Evolutionary conservation across 2,329 filamentous ascomycete species (phyloP).

Genomic region (Penicillium paneum): DNA sequence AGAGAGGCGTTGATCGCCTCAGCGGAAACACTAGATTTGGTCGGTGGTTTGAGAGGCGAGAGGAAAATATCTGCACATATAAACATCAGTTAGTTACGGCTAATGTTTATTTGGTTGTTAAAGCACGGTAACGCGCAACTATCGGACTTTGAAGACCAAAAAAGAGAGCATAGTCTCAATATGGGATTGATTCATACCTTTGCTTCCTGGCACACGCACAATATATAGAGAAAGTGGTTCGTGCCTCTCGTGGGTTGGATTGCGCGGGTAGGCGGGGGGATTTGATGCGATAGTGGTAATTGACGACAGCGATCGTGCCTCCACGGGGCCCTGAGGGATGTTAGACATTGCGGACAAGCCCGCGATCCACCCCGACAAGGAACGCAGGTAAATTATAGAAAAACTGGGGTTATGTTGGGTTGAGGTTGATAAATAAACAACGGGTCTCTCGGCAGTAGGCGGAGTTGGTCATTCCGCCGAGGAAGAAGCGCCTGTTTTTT

Average conservation of each 20-base stretch:
- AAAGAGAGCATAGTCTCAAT: neutral
- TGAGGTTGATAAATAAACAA: conserved; percentile 17
- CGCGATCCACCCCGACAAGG: conserved; percentile 24
- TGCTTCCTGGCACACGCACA: conserved; percentile 83
- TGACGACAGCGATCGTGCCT: conserved; percentile 78
- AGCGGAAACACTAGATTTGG: conserved; percentile 76
- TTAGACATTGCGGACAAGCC: conserved; percentile 26
- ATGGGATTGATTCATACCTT: conserved; percentile 55
- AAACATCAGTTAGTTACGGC: conserved; percentile 16
- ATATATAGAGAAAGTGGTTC: conserved; percentile 84
- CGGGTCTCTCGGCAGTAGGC: conserved; percentile 18
- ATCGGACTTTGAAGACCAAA: neutral
- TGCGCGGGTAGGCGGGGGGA: conserved; percentile 79
- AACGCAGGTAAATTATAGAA: neutral
- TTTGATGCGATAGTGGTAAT: conserved; percentile 79
- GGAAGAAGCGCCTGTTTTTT: neutral
- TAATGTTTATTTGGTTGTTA: conserved; percentile 10
- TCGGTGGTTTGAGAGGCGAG: conserved; percentile 81
- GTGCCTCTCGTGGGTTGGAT: conserved; percentile 65
- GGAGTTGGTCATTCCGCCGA: conserved; percentile 8
- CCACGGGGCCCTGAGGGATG: conserved; percentile 48
- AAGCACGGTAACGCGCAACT: conserved; percentile 2
- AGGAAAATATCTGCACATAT: conserved; percentile 73
- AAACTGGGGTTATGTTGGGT: neutral
- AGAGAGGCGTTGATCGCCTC: conserved; percentile 83